These are phyloP conservation scores for Cladosporium sp. DNA, from an alignment of 2,329 filamentous ascomycete species.

Conservation along the genomic window DNA sequence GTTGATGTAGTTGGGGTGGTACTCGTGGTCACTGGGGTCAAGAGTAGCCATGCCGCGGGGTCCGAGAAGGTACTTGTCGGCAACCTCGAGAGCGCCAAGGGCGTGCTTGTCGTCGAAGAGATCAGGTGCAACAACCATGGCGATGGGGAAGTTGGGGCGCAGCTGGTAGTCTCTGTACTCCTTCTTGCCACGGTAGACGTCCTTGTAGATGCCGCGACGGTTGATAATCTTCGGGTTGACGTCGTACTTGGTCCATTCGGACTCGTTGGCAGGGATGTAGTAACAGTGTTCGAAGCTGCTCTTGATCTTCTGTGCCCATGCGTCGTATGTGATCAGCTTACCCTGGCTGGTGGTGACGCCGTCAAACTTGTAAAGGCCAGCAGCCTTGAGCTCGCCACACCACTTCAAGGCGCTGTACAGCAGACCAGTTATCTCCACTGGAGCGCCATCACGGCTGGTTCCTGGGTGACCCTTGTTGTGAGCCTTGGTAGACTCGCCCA, in stretches of 20 bases:
- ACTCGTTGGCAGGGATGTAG: conserved; percentile 72
- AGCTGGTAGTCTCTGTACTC: conserved; percentile 98
- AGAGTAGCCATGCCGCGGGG: conserved; percentile 95
- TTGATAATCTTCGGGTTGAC: conserved; percentile 80
- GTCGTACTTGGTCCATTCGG: conserved; percentile 75
- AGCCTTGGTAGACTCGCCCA: conserved; percentile 94
- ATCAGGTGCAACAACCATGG: conserved; percentile 89
- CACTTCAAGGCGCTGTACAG: conserved; percentile 86
- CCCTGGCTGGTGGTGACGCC: conserved; percentile 60
- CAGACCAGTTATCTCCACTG: conserved; percentile 91
- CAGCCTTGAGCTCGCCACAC: conserved; percentile 67
- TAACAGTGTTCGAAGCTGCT: conserved; percentile 89
- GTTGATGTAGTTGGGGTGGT: conserved; percentile 92
- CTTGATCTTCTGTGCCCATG: conserved; percentile 81
- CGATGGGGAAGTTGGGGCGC: conserved; percentile 89
- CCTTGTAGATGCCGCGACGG: conserved; percentile 96
- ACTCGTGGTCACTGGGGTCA: conserved; percentile 89
- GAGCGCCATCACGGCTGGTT: conserved; percentile 94
- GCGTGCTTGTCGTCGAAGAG: conserved; percentile 81
- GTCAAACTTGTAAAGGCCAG: conserved; percentile 71
- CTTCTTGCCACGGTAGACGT: conserved; percentile 89
- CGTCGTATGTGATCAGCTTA: conserved; percentile 66
- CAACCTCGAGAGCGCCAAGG: conserved; percentile 74
- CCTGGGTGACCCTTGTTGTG: conserved; percentile 91
- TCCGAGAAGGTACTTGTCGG: conserved; percentile 77